Conservation (phyloP, 1,284 basidiomycete species). For the Fomitopsis betulina region DNA sequence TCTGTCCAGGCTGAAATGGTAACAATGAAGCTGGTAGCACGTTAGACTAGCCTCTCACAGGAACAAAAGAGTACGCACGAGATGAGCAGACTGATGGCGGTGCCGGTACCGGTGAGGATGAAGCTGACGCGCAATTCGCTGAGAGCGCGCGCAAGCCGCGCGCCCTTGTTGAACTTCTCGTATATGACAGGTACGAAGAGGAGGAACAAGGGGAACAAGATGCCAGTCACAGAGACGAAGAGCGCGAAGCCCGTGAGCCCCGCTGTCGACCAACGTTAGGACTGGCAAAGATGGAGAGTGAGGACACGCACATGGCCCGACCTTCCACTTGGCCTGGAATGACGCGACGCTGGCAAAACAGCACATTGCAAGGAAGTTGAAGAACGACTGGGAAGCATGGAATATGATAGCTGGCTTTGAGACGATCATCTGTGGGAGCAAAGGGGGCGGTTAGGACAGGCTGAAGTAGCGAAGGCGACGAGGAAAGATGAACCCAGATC, state of each 20-base stretch:
- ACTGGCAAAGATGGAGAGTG: background rate
- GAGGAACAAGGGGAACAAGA: slow-evolving; percentile 70
- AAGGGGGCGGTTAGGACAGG: slow-evolving; percentile 18
- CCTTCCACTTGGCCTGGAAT: slow-evolving; percentile 79
- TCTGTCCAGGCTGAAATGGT: slow-evolving; percentile 74
- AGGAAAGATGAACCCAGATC: slow-evolving; percentile 51
- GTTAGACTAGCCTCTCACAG: background rate
- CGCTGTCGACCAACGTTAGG: slow-evolving; percentile 41
- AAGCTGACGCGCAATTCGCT: slow-evolving; percentile 78
- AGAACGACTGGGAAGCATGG: slow-evolving; percentile 74
- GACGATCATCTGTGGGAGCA: slow-evolving; percentile 67
- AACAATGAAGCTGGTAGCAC: background rate
- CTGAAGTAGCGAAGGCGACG: background rate
- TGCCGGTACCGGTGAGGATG: slow-evolving; percentile 71
- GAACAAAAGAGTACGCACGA: slow-evolving; percentile 44
- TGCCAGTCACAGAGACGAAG: slow-evolving; percentile 67
- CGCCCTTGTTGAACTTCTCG: slow-evolving; percentile 80
- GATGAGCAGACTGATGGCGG: slow-evolving; percentile 63
- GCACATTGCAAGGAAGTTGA: slow-evolving; percentile 85
- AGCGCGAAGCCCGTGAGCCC: slow-evolving; percentile 84
- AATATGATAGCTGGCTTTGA: slow-evolving; percentile 76
- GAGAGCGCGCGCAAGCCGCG: slow-evolving; percentile 71
- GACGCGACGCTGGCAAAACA: slow-evolving; percentile 82
- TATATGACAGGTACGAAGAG: slow-evolving; percentile 77
- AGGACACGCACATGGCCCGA: slow-evolving; percentile 74